Base-by-base conservation (phyloP, 139 green algal genomes). In the Coelastrella sp. region DNA sequence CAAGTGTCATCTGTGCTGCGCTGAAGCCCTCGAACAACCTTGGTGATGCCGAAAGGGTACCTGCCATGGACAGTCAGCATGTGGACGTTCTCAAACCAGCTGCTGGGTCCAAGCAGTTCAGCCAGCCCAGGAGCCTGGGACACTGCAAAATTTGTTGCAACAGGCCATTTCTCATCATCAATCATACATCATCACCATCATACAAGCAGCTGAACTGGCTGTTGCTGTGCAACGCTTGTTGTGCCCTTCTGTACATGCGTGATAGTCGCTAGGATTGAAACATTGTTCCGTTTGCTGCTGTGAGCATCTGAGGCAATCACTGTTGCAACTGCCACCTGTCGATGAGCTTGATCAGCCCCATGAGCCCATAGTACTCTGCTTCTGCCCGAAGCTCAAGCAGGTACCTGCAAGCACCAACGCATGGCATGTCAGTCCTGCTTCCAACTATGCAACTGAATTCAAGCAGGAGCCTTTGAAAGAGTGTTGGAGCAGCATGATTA, bases 321-420 rank as follows among this genome's bases (percentile, higher is more conserved):
- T 4, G 63, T 70, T 70, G 63, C 63, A 17, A 70, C 12, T 70
- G 12, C 65, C 15, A 97, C 89, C 93, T 93, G 88, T 97, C 95
- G 12, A 97, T 95, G 6, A 92, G 70, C 14, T 92, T 84, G 68
- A 95, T 79, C 11, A 97, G 87, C 5, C 94, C 95, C 8, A 75
- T 89, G 6, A 97, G 90, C 49, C 95, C 95, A 75, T 96, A 97
- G 90, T 92, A 97, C 81, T 96, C 94, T 9, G 95, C 95, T 80
- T 97, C 95, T 7, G 94, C 92, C 4, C 93, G 78, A 27, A 97
- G 91, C 89, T 97, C 95, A 63, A 97, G 76, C 78, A 97, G 79
- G 76, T 95, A 96, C 89, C 95, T 96, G 81, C 57, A 11, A 24
- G 35, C 10, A 12, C 12, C n/a, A 17, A 24, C 22, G 56, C 25